These are phyloP conservation scores for Cystobasidium onofrii DNA, from an alignment of 768 basidiomycete species.

Conservation along the genomic window DNA sequence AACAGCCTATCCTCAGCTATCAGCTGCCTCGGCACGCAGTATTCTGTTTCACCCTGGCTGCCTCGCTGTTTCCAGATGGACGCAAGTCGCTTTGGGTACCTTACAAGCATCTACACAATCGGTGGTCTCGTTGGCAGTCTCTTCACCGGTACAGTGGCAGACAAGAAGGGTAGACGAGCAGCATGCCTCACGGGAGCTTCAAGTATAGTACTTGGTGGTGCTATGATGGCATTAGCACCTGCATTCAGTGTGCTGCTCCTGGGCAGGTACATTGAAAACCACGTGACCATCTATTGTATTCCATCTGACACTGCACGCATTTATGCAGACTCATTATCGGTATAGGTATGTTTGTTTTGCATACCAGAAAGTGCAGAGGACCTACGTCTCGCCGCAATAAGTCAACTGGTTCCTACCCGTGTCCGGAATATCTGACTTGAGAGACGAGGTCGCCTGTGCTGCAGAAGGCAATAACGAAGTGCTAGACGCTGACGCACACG, in stretches of 20 bases:
- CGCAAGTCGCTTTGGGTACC: conserved; percentile 60
- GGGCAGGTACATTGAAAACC: conserved; percentile 46
- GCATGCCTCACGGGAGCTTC: conserved; percentile 57
- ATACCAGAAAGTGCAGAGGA: no score
- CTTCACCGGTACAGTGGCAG: conserved; percentile 60
- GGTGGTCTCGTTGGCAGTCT: conserved; percentile 77
- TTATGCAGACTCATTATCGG: conserved; percentile 51
- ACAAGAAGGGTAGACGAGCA: conserved; percentile 62
- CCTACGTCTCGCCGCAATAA: no score
- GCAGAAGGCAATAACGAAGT: not conserved
- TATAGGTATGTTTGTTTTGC: not conserved
- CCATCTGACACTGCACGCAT: not conserved
- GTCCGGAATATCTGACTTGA: no score
- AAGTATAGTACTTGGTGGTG: conserved; percentile 56
- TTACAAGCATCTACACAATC: conserved; percentile 76
- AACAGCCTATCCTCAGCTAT: not conserved
- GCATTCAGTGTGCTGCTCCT: conserved; percentile 55
- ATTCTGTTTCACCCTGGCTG: not conserved
- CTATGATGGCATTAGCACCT: conserved; percentile 59
- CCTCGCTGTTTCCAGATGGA: not conserved
- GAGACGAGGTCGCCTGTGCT: no score
- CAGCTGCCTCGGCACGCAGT: not conserved
- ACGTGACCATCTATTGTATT: not conserved
- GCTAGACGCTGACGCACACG: not conserved
- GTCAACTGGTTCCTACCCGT: no score